phyloP scores from a whole-genome alignment of 805 yeast species.

The Yamadazyma sp. region DNA sequence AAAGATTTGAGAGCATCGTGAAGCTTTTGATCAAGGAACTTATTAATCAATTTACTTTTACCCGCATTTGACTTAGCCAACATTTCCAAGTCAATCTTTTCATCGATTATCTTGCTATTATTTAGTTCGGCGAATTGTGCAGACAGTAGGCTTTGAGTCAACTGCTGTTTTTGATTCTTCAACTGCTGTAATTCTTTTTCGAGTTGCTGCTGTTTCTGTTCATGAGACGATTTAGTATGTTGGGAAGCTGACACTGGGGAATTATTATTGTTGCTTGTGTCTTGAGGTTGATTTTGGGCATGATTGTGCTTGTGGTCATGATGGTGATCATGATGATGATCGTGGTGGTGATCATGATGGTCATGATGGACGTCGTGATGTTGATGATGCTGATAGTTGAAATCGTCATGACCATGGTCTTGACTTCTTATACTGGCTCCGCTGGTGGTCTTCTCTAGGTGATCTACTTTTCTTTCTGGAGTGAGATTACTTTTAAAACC shows the following conservation, averaged over 20 bases:
- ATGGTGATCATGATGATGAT: neutral
- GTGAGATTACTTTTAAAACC: slow-evolving; percentile 21
- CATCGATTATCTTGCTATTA: neutral
- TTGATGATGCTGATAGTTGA: neutral
- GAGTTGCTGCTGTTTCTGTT: too few relatives aligned
- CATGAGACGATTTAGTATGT: too few relatives aligned
- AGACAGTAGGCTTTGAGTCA: neutral
- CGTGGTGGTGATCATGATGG: neutral
- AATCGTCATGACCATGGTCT: neutral
- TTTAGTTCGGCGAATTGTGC: neutral
- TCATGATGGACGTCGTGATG: neutral
- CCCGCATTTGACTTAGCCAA: neutral
- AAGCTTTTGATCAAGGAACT: slow-evolving; percentile 3
- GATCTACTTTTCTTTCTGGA: neutral
- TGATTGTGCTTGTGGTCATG: neutral
- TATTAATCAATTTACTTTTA: neutral
- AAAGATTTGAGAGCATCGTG: slow-evolving; percentile 1
- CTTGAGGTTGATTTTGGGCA: too few relatives aligned
- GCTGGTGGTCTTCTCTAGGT: too few relatives aligned
- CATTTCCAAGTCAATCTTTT: neutral
- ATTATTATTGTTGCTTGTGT: too few relatives aligned
- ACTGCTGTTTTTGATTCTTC: too few relatives aligned
- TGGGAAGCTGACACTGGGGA: too few relatives aligned
- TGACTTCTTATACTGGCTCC: too few relatives aligned
- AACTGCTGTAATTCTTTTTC: too few relatives aligned